Conservation (phyloP, 2,329 filamentous ascomycete genomes). For the Pezicula rhizophila region DNA sequence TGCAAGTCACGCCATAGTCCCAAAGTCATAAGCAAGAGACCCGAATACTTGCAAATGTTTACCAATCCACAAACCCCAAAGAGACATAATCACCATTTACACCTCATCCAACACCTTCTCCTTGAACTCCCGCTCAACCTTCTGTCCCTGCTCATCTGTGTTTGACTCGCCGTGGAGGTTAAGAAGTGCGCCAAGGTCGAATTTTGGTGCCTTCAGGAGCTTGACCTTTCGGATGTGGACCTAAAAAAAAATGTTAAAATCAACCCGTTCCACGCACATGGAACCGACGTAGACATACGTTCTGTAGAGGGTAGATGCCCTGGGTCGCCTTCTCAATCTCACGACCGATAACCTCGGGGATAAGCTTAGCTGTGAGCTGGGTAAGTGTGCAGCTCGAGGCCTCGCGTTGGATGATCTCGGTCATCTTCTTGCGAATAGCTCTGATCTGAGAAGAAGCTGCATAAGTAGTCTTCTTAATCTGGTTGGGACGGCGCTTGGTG, state of each 20-base stretch:
- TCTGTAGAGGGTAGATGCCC: slow-evolving; percentile 99
- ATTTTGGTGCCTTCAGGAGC: slow-evolving; percentile 97
- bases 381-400: slow-evolving; percentile 88
- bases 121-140: slow-evolving; percentile 99
- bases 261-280: background rate
- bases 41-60: slow-evolving; percentile 27
- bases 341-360: slow-evolving; percentile 97
- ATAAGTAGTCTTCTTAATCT: slow-evolving; percentile 99
- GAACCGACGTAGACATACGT: slow-evolving; percentile 54
- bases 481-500: slow-evolving; percentile 98
- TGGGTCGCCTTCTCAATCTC: slow-evolving; percentile 99
- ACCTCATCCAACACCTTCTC: slow-evolving; percentile 91
- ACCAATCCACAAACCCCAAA: slow-evolving; percentile 25
- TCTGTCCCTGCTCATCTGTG: slow-evolving; percentile 94
- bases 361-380: slow-evolving; percentile 97
- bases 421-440: slow-evolving; percentile 99
- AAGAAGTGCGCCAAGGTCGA: slow-evolving; percentile 94
- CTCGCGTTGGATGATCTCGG: slow-evolving; percentile 96
- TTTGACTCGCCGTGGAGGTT: slow-evolving; percentile 95
- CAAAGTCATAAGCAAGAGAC: slow-evolving; percentile 22
- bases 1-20: slow-evolving; percentile 28
- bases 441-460: slow-evolving; percentile 95
- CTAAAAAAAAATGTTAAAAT: slow-evolving; percentile 45
- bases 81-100: slow-evolving; percentile 47
- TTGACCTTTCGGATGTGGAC: slow-evolving; percentile 99